These are phyloP conservation scores for Novakomyces olei DNA, from an alignment of 805 yeast genomes.

Conservation along the genomic window DNA sequence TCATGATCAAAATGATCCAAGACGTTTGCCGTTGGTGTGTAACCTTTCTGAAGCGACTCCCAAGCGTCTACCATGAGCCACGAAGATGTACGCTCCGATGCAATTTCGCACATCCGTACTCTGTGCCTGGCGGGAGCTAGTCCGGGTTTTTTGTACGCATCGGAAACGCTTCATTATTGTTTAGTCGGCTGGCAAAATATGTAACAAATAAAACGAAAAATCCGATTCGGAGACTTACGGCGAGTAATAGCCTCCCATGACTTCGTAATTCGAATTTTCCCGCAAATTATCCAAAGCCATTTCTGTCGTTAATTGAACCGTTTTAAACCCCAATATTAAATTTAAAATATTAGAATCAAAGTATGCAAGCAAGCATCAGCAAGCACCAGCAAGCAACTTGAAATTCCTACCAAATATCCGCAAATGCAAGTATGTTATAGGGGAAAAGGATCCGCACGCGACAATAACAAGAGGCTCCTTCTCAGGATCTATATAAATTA, in stretches of 20 bases:
- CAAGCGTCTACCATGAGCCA: slow-evolving; percentile 99
- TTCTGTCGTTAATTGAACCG: too few species aligned
- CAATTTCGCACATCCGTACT: slow-evolving; percentile 94
- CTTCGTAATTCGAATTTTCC: slow-evolving; percentile 85
- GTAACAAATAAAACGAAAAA: background rate
- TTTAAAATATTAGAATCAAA: background rate
- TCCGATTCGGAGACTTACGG: slow-evolving; percentile 34
- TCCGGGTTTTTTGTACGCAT: slow-evolving; percentile 82
- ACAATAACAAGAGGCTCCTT: slow-evolving; percentile 83
- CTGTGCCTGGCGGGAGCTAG: slow-evolving; percentile 73
- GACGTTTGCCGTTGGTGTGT: slow-evolving; percentile 85
- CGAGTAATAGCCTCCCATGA: slow-evolving; percentile 85
- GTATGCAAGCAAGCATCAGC: background rate
- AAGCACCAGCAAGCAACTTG: too few species aligned
- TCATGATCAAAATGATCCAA: slow-evolving; percentile 93
- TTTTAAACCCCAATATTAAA: too few species aligned
- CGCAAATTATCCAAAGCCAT: slow-evolving; percentile 90
- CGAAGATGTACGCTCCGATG: slow-evolving; percentile 85
- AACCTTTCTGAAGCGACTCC: slow-evolving; percentile 82
- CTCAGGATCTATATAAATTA: too few species aligned
- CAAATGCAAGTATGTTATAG: slow-evolving; percentile 80
- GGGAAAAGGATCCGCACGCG: slow-evolving; percentile 94
- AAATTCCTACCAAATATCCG: slow-evolving; percentile 96
- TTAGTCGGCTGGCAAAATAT: too few species aligned
- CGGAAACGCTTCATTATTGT: slow-evolving; percentile 27